Percentiles rank a stretch among this genome's conserved stretches.
Conservation (phyloP, 306 rosid species). For the Cucurbita maxima region DNA sequence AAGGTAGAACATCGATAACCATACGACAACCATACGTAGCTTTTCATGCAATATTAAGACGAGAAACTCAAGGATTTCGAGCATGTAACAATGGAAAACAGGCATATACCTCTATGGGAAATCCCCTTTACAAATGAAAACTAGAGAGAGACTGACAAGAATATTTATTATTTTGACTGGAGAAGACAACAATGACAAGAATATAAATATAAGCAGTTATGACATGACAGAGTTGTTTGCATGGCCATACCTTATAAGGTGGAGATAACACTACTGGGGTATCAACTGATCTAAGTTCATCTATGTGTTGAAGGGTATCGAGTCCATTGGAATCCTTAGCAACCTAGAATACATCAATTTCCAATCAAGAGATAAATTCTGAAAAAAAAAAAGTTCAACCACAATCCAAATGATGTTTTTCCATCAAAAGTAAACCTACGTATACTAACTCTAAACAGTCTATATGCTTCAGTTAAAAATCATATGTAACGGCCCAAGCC, state of each 20-base stretch:
- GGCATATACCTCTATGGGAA: background rate
- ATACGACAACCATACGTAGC: background rate
- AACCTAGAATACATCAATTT: background rate
- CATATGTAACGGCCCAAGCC: no score
- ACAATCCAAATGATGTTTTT: background rate
- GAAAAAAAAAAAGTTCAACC: background rate
- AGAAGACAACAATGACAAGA: background rate
- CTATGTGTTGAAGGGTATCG: background rate
- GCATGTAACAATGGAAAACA: no score
- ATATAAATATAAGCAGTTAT: background rate
- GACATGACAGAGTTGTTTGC: background rate
- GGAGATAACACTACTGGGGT: background rate
- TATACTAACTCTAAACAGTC: background rate
- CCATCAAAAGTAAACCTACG: background rate
- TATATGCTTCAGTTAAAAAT: background rate
- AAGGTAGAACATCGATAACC: background rate
- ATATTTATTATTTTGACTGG: background rate
- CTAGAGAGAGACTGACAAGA: background rate
- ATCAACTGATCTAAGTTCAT: background rate
- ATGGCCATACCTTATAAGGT: constrained; percentile 4
- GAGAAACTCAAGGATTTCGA: background rate
- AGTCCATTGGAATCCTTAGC: constrained; percentile 2
- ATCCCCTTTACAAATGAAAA: background rate
- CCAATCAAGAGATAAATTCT: background rate
- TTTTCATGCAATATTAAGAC: background rate